These are phyloP conservation scores for Beauveria sp. DNA, from an alignment of 2,329 filamentous ascomycete genomes.

Conservation along the genomic window DNA sequence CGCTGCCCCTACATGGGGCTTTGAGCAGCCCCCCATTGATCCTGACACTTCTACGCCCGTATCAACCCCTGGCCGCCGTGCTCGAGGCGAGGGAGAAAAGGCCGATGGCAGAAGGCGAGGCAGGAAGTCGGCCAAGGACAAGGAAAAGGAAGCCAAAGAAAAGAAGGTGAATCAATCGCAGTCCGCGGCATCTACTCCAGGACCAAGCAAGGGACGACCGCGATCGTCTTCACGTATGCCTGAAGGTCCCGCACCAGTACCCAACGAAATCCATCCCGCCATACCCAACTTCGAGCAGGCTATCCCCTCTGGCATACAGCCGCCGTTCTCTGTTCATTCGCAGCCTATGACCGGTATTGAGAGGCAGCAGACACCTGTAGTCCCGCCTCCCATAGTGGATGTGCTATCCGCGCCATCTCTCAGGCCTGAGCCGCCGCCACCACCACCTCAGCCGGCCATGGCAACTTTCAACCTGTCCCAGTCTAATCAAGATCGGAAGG, in stretches of 20 bases:
- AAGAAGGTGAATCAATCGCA: slow-evolving; percentile 36
- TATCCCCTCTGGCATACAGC: slow-evolving; percentile 31
- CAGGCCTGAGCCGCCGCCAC: slow-evolving; percentile 42
- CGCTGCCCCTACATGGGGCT: slow-evolving; percentile 64
- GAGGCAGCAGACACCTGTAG: slow-evolving; percentile 4
- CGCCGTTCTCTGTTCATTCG: slow-evolving; percentile 32
- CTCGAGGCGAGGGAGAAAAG: slow-evolving; percentile 42
- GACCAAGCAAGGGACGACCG: slow-evolving; percentile 40
- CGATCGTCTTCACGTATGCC: slow-evolving; percentile 46
- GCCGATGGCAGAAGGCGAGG: slow-evolving; percentile 30
- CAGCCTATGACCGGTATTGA: slow-evolving; percentile 20
- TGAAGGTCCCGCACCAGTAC: slow-evolving; percentile 29
- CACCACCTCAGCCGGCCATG: slow-evolving; percentile 38
- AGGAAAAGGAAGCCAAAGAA: slow-evolving; percentile 31
- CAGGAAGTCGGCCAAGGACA: slow-evolving; percentile 32
- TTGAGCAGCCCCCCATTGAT: slow-evolving; percentile 52
- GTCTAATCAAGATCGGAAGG: slow-evolving; percentile 41
- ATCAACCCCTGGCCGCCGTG: slow-evolving; percentile 49
- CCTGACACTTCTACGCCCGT: slow-evolving; percentile 51
- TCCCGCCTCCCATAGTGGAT: slow-evolving; percentile 37
- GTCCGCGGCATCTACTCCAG: slow-evolving; percentile 36
- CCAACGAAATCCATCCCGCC: slow-evolving; percentile 33
- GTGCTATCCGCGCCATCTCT: slow-evolving; percentile 50
- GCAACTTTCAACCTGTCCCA: slow-evolving; percentile 44
- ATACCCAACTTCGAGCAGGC: slow-evolving; percentile 38